A percentile compares a stretch with the other conserved stretches of the same genome.
Evolutionary conservation across 805 yeast species (phyloP).

Genomic region (Cyberlindnera americana): DNA sequence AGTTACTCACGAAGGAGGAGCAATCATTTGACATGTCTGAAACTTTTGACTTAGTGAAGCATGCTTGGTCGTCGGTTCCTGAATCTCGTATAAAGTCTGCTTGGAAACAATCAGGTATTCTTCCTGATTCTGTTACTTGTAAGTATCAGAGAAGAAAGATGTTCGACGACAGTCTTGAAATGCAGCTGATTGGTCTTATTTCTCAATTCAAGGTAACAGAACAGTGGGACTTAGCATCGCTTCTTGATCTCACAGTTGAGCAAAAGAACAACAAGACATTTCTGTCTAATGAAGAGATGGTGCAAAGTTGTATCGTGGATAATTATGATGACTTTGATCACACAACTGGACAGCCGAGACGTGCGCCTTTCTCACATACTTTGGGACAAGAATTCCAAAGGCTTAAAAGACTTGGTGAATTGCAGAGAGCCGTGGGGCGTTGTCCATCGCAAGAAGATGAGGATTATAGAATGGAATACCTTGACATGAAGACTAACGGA

Average conservation of each 20-base stretch:
- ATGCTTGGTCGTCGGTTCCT: constrained; percentile 49
- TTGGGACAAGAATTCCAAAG: constrained; percentile 26
- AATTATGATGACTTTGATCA: constrained; percentile 25
- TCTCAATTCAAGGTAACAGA: constrained; percentile 44
- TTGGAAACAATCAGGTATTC: constrained; percentile 42
- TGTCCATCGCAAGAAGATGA: not conserved
- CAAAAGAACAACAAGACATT: constrained; percentile 40
- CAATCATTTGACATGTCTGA: constrained; percentile 49
- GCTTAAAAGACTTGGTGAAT: constrained; percentile 22
- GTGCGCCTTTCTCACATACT: constrained; percentile 27
- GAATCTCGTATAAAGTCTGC: constrained; percentile 35
- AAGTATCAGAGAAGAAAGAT: constrained; percentile 29
- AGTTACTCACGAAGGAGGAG: constrained; percentile 31
- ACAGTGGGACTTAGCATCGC: constrained; percentile 55
- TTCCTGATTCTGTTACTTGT: constrained; percentile 32
- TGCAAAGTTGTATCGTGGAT: constrained; percentile 57
- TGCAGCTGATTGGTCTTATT: constrained; percentile 42
- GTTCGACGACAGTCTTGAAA: constrained; percentile 37
- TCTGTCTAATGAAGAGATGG: constrained; percentile 56
- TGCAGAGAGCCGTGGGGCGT: constrained; percentile 12
- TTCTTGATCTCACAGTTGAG: constrained; percentile 46
- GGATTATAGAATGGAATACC: not conserved
- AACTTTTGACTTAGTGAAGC: constrained; percentile 55
- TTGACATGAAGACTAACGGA: not conserved
- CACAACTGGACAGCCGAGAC: constrained; percentile 15